Evolutionary conservation across 768 basidiomycete genomes (phyloP), one percentile per base, ranked within the genome.

Genomic region (Mycena alexandri): DNA sequence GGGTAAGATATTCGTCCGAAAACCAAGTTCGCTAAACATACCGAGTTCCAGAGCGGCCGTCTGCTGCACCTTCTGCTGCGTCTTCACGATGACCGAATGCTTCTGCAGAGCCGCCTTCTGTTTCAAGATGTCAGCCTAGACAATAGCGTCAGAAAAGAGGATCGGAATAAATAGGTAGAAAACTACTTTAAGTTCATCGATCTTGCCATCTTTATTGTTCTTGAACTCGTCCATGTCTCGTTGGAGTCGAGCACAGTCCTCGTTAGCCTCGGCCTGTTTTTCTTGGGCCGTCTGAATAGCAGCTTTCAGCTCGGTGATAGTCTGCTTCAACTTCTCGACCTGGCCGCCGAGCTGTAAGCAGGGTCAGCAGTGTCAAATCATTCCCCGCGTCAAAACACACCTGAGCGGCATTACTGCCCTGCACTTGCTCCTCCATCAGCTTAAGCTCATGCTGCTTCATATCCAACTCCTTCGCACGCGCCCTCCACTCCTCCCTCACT

Each of bases 171-270:
- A 60, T 5, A 16, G 38, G 41, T 36, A 46, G 25, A 52, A 21
- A 51, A 65, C 51, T 63, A 93, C 96, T 84, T 96, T 98, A 70
- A 99, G 87, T 76, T 99, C 93, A 19, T 91, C 92, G 61, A 94
- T 93, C 80, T 99, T 99, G 52, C 95, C 95, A 56, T 98, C 98
- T 77, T 98, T 98, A 82, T 99, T 96, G 79, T 96, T 92, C 83
- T 98, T 96, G 84, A 99, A 98, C 82, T 99, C 98, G 61, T 88
- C 89, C 95, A 99, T 99, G 76, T 99, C 98, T 73, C 91, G 91
- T 80, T 99, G 95, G 24, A 99, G 89, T 74, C 91, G 93, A 80
- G 90, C 90, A 76, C 89, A 87, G 65, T 98, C 96, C 0, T 84
- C 89, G 54, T 90, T 82, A 0, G 95, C 94, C 9, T 80, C 84